phyloP scores from a whole-genome alignment of 2,329 filamentous ascomycete genomes.

The Apiospora malaysiana region DNA sequence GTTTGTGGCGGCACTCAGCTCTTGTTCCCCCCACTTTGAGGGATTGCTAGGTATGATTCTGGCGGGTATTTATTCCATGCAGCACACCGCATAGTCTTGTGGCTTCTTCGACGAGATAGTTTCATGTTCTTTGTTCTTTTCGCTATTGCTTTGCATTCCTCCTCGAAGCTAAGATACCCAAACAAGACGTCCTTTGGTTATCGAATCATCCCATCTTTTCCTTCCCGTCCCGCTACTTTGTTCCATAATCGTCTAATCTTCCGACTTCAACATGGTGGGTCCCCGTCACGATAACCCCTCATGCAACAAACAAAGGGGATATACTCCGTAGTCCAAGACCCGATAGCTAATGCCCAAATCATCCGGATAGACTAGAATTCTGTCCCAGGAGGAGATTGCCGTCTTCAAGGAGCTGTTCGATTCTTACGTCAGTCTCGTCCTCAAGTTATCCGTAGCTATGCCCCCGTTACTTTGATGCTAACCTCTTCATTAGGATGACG shows the following conservation, averaged over 20 bases:
- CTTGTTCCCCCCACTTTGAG: not conserved
- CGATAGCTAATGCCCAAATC: not conserved
- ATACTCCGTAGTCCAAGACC: not conserved
- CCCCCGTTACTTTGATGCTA: not conserved
- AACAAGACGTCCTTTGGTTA: not conserved
- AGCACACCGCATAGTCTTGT: not conserved
- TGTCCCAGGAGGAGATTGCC: slow-evolving; percentile 36
- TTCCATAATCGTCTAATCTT: not conserved
- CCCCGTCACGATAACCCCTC: slow-evolving; percentile 6
- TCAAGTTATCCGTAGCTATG: slow-evolving; percentile 6
- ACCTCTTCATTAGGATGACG: slow-evolving; percentile 29
- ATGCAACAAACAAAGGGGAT: not conserved
- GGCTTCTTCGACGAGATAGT: not conserved
- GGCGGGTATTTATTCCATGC: slow-evolving; percentile 14
- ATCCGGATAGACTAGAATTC: slow-evolving; percentile 29
- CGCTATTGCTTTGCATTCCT: not conserved
- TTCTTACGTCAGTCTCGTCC: slow-evolving; percentile 33
- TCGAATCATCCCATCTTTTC: not conserved
- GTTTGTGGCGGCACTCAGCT: not conserved
- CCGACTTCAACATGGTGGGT: slow-evolving; percentile 19
- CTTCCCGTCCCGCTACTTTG: not conserved
- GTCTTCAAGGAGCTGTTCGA: slow-evolving; percentile 40
- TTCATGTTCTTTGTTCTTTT: not conserved
- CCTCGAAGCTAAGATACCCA: not conserved
- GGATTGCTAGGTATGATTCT: not conserved